A percentile compares a stretch with the other conserved stretches of the same genome.
These are phyloP conservation scores for Triticum dicoccoides DNA, from an alignment of 176 grass and related monocot species.

Conservation along the genomic window DNA sequence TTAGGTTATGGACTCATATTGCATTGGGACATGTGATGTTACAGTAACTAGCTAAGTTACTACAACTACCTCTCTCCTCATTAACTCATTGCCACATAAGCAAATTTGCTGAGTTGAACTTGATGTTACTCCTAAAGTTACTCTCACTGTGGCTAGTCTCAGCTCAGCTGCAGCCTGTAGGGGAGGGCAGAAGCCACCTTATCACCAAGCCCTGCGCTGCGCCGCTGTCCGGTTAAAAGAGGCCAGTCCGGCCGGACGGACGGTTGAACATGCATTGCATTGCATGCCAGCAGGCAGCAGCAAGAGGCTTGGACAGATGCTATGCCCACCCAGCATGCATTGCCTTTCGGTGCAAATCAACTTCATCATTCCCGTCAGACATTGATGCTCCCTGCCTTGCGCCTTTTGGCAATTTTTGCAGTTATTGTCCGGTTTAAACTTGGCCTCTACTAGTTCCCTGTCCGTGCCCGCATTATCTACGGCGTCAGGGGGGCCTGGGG, in stretches of 20 bases:
- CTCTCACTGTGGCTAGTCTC: too few relatives aligned
- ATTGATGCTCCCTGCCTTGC: too few relatives aligned
- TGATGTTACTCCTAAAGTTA: too few relatives aligned
- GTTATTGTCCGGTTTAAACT: neutral
- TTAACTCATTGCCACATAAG: too few relatives aligned
- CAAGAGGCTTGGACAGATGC: neutral
- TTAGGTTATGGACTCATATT: too few relatives aligned
- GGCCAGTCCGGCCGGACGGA: neutral
- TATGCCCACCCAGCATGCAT: neutral
- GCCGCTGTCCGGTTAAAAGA: slow-evolving; percentile 39
- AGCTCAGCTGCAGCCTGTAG: too few relatives aligned
- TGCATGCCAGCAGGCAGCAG: neutral
- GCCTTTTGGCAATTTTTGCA: too few relatives aligned
- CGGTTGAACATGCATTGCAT: neutral
- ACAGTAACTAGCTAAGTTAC: too few relatives aligned
- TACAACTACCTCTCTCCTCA: too few relatives aligned
- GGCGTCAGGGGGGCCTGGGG: neutral
- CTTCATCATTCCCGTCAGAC: too few relatives aligned
- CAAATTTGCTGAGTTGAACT: too few relatives aligned
- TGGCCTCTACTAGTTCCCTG: neutral
- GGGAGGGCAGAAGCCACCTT: neutral
- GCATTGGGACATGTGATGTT: too few relatives aligned
- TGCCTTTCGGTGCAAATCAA: neutral
- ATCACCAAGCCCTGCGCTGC: slow-evolving; percentile 8
- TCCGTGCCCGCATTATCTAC: neutral